Evolutionary conservation across 306 rosid species (phyloP), one percentile per base, ranked within the genome.

Genomic region (Inga leiocalycina): DNA sequence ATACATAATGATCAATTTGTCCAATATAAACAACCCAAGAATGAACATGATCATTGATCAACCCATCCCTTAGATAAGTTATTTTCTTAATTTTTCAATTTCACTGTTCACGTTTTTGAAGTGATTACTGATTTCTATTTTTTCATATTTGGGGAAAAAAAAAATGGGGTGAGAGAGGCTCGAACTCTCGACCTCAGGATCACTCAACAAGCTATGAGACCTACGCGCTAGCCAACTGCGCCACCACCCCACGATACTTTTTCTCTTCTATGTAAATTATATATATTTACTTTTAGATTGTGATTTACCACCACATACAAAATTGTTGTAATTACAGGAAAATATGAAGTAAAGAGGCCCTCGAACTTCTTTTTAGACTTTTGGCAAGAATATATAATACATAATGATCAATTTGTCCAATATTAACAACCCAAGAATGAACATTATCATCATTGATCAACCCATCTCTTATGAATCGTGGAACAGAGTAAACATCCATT

Each of bases 191-290:
- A 27, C 30, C 30, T 27, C 30, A 27, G 30, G 30, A 27, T 27
- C 30, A 27, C 30, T 27, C 30, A 27, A 27, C 30, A 27, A 27
- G 30, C 30, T 54, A 54, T 17, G 61, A 54, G 61, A 54, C 61
- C 61, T 54, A 54, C 61, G 61, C 61, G 61, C 61, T 54, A 54
- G 61, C 61, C 61, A 54, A 54, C 61, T 54, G 61, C 61, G 61
- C 61, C 61, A 54, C 61, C 24, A 54, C 61, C 61, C 61, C 61
- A 0, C 8, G 34, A 3, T 32, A 32, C 34, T 32, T 2, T 1
- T 32, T 0, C 34, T 24, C 3, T 3, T 32, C 34, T 32, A 32
- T 3, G 34, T 32, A 32, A 32, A 2, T 32, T 2, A 0, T 32
- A 0, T 0, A 32, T 32, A 32, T 0, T 32, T 32, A 32, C 34